phyloP scores from a whole-genome alignment of 2,329 filamentous ascomycete species.

The Meredithiella fracta region DNA sequence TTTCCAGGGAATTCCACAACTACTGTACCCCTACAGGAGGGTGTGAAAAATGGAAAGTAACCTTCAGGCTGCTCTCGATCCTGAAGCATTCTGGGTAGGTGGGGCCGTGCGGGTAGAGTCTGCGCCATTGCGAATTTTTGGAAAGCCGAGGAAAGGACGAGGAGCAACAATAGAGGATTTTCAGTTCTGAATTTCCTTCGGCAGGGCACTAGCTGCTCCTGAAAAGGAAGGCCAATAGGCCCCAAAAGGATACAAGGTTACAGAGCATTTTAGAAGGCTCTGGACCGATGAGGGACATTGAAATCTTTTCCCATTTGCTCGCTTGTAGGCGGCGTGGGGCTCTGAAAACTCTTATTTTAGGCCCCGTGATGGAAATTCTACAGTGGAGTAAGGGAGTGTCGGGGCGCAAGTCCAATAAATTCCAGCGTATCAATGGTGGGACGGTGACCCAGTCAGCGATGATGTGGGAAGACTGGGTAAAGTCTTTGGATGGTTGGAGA shows the following conservation, averaged over 20 bases:
- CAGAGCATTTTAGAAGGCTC: neutral
- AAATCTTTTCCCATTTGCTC: neutral
- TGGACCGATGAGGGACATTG: neutral
- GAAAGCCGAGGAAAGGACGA: neutral
- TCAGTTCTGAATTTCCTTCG: neutral
- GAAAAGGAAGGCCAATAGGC: neutral
- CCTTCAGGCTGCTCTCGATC: too few species aligned
- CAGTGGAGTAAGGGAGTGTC: neutral
- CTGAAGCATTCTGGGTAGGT: neutral
- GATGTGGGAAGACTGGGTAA: too few species aligned
- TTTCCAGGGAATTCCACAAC: neutral
- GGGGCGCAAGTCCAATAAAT: neutral
- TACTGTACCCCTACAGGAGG: neutral
- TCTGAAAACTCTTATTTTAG: neutral
- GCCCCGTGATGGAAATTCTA: neutral
- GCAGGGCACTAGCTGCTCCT: neutral
- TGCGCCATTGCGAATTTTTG: too few species aligned
- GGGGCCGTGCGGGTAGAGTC: too few species aligned
- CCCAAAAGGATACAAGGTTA: neutral
- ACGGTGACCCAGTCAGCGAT: neutral
- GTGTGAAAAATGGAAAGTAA: neutral
- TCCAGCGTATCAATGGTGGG: neutral
- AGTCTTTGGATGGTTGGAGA: too few species aligned
- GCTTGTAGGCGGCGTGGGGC: neutral
- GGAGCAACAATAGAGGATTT: neutral